These are phyloP conservation scores for Annulohypoxylon maeteangense DNA, from an alignment of 495 filamentous ascomycete genomes.

Conservation along the genomic window DNA sequence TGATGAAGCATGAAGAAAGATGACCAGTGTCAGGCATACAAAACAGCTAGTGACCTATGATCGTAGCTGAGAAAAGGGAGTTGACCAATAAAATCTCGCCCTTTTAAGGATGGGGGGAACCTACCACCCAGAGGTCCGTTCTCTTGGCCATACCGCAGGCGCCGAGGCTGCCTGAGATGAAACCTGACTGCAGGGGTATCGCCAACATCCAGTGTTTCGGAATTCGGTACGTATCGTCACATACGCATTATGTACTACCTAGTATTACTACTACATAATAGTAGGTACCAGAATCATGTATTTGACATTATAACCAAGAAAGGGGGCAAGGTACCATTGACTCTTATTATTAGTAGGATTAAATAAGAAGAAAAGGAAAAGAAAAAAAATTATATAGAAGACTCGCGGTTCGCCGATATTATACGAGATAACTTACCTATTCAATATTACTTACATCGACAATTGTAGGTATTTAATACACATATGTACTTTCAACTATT, in stretches of 20 bases:
- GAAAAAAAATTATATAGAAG: neutral
- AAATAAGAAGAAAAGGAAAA: neutral
- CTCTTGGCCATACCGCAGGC: slow-evolving; percentile 18
- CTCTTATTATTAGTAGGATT: neutral
- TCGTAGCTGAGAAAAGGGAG: neutral
- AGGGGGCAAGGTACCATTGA: neutral
- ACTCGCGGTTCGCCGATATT: neutral
- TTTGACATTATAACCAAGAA: neutral
- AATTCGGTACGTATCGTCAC: slow-evolving; percentile 15
- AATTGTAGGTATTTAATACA: neutral
- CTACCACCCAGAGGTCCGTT: slow-evolving; percentile 29
- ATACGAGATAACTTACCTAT: neutral
- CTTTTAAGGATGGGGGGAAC: slow-evolving; percentile 7
- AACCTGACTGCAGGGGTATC: slow-evolving; percentile 36
- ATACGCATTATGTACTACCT: too few relatives aligned
- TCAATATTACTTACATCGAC: neutral
- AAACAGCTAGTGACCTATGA: slow-evolving; percentile 32
- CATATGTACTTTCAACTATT: too few relatives aligned
- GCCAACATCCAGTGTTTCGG: slow-evolving; percentile 38
- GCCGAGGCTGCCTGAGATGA: slow-evolving; percentile 33
- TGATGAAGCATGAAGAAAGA: slow-evolving; percentile 31
- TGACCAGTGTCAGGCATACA: slow-evolving; percentile 26
- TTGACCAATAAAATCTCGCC: slow-evolving; percentile 26
- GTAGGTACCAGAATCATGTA: too few relatives aligned
- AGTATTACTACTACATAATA: too few relatives aligned